phyloP scores from a whole-genome alignment of 352 stramenopile species.

The Globisporangium cederbergense region DNA sequence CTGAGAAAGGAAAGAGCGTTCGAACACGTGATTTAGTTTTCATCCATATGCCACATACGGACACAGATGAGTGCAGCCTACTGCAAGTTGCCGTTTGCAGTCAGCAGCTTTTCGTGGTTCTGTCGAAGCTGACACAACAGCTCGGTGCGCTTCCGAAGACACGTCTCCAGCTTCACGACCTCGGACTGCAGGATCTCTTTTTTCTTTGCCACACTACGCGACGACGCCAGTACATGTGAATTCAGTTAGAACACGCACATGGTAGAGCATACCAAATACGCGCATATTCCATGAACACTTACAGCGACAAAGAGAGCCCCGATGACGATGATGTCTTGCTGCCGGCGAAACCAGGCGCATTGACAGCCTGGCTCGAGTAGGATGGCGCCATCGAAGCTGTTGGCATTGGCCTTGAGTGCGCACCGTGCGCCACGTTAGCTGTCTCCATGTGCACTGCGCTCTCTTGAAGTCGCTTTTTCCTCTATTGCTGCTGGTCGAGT shows the following conservation, averaged over 20 bases:
- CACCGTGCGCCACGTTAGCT: neutral
- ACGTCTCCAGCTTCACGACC: slow-evolving; percentile 11
- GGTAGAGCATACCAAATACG: neutral
- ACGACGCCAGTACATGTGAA: neutral
- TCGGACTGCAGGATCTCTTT: slow-evolving; percentile 15
- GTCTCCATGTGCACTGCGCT: neutral
- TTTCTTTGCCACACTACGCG: slow-evolving; percentile 11
- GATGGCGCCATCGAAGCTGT: neutral
- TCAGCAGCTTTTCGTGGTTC: slow-evolving; percentile 9
- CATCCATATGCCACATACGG: neutral
- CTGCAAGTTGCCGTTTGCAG: slow-evolving; percentile 14
- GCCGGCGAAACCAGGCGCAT: neutral
- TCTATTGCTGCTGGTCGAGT: neutral
- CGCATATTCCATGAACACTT: neutral
- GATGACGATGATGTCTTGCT: neutral
- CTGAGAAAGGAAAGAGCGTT: neutral
- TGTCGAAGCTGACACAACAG: slow-evolving; percentile 7
- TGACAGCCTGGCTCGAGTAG: neutral
- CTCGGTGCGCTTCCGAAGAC: slow-evolving; percentile 12
- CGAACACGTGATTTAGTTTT: too few relatives aligned
- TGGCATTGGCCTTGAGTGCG: neutral
- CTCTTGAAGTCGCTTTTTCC: neutral
- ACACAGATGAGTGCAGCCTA: neutral
- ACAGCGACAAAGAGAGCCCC: slow-evolving; percentile 3
- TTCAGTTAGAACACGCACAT: neutral